phyloP scores from a whole-genome alignment of 495 filamentous ascomycete genomes.

The Lasiosphaeria miniovina region DNA sequence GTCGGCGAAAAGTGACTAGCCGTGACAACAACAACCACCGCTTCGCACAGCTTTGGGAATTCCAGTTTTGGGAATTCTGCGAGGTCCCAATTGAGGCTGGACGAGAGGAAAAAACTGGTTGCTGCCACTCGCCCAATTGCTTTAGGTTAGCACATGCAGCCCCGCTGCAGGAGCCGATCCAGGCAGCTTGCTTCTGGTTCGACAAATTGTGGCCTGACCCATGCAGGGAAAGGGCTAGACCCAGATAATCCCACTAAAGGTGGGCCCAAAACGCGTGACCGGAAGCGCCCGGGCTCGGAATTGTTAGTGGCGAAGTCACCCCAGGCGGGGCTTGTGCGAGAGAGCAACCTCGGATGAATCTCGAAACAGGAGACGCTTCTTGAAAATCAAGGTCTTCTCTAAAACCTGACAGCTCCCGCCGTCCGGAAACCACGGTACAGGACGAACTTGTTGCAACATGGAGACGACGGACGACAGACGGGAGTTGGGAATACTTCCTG shows the following conservation, averaged over 20 bases:
- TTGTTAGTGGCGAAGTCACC: slow-evolving; percentile 23
- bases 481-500: too few relatives aligned
- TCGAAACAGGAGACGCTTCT: slow-evolving; percentile 15
- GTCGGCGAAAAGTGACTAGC: too few relatives aligned
- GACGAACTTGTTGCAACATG: too few relatives aligned
- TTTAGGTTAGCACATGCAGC: neutral
- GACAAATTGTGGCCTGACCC: slow-evolving; percentile 23
- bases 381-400: too few relatives aligned
- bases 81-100: slow-evolving; percentile 1
- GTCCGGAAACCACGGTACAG: too few relatives aligned
- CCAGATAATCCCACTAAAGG: neutral
- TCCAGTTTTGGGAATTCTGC: too few relatives aligned
- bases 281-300: slow-evolving; percentile 18
- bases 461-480: too few relatives aligned
- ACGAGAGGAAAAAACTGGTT: neutral
- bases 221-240: neutral
- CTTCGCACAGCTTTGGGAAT: too few relatives aligned
- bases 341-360: slow-evolving; percentile 6
- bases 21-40: too few relatives aligned
- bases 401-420: too few relatives aligned
- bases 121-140: neutral
- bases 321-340: neutral
- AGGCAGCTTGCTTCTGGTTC: neutral
- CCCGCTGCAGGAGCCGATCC: too few relatives aligned
- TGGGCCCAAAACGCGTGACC: slow-evolving; percentile 27